Evolutionary conservation across 2,329 filamentous ascomycete species (phyloP), one percentile per base, ranked within the genome.

Genomic region (Macroventuria anomochaeta): DNA sequence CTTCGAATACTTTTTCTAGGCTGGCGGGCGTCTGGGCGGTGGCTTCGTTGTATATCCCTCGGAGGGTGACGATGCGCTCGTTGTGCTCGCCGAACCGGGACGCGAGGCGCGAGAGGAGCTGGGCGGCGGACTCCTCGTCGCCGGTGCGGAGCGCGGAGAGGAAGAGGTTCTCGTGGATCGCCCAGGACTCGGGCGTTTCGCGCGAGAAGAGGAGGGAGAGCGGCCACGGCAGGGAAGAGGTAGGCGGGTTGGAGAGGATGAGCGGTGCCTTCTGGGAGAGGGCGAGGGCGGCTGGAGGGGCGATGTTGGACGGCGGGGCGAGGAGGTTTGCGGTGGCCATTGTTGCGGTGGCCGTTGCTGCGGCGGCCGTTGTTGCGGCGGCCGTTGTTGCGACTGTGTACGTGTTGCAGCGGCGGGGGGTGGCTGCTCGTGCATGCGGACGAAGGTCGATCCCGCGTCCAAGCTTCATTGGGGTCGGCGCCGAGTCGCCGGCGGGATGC

Each of bases 21-120:
- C 85, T 87, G 39, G 79, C 77, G 31, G 86, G 77, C 60, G 87
- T 85, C 44, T 83, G 78, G 17, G 93, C 91, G 33, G 85, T 84
- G 1, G 93, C 91, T 76, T 97, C 95, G 66, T 92, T 88, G 61
- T 93, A 88, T 21, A 99, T 76, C 2, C 93, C 95, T 60, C 84
- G 83, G 40, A 97, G 78, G 10, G 89, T 92, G 83, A 93, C 88
- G 43, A 97, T 83, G 62, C 91, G 87, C 76, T 97, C 91, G 75
- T 97, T 96, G 29, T 85, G 81, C 21, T 83, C 80, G 21, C 93
- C 93, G 72, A 99, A 99, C 41, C 95, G 89, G 55, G 84, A 80
- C 4, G 86, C 86, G 38, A 99, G 82, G 57, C 88, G 85, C 67
- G 90, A 85, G 31, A 97, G 82, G 70, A 90, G 90, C 64, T 51